Conservation (phyloP, 2,329 filamentous ascomycete species). For the Colletotrichum falcatum region DNA sequence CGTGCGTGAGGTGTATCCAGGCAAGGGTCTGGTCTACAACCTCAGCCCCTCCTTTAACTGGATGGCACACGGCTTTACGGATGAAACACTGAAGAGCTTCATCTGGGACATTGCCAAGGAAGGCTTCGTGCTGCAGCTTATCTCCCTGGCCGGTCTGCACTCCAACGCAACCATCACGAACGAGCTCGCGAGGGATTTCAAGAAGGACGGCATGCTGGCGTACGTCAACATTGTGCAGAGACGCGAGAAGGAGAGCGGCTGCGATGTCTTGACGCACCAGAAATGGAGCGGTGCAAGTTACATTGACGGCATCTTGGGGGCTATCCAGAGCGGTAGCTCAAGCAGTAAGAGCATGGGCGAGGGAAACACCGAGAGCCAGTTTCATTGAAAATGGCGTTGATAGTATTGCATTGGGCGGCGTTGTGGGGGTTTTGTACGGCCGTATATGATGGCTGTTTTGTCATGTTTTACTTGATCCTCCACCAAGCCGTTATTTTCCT, state of each 20-base stretch:
- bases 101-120: constrained; percentile 96
- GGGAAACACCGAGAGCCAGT: constrained; percentile 87
- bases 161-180: constrained; percentile 73
- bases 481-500: neutral
- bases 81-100: constrained; percentile 86
- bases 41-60: constrained; percentile 98
- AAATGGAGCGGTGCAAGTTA: constrained; percentile 80
- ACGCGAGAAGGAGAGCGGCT: constrained; percentile 89
- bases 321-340: constrained; percentile 91
- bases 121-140: constrained; percentile 79
- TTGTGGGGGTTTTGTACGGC: neutral
- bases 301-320: constrained; percentile 89
- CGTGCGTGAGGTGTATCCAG: constrained; percentile 76
- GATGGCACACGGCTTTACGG: constrained; percentile 93
- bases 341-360: constrained; percentile 94
- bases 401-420: constrained; percentile 8
- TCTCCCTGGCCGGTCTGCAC: constrained; percentile 75
- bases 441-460: neutral
- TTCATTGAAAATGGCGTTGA: constrained; percentile 50
- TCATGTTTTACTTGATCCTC: neutral
- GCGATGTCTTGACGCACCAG: constrained; percentile 95
- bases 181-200: constrained; percentile 86
- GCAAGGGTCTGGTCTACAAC: constrained; percentile 96
- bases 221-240: constrained; percentile 96
- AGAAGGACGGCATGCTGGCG: constrained; percentile 92